Evolutionary conservation across 352 stramenopile genomes (phyloP), one percentile per base, ranked within the genome.

Genomic region (Phytopythium sindhum): DNA sequence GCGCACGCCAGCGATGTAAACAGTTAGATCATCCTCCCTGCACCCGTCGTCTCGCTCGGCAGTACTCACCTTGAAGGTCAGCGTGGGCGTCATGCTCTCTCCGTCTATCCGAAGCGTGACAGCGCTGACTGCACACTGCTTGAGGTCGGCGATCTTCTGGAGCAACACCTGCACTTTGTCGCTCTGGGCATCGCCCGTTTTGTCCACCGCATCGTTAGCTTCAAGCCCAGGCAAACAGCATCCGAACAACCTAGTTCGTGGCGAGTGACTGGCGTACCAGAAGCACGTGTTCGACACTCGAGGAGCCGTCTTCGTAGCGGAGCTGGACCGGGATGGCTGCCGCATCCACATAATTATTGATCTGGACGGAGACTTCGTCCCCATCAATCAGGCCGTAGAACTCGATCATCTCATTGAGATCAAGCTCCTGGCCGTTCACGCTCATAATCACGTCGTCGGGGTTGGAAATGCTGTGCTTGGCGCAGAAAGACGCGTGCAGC

Each of bases 341-440:
- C 12, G 73, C 45, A 24, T 75, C 68, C 5, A 79, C 75, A 5
- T 44, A 67, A 33, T 77, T 82, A 21, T 65, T 65, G 26, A 90
- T 65, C 66, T 70, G 68, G 8, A 92, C 84, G 0, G 63, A 74
- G 53, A 92, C 83, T n/a, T 88, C 84, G 44, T 92, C 84, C 31
- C 75, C 64, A 39, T 90, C 74, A 0, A 80, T 70, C 31, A 92
- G 66, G 4, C 73, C 74, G 58, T 88, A 85, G 54, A 54, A 72
- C 44, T 79, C 77, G 10, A 92, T 68, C 0, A 57, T 76, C 59
- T 89, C 68, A 33, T 62, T 61, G 14, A 92, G 54, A 2, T 61
- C 60, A 50, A 92, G 57, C 7, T 65, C 71, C 24, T 75, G 72
- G 26, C 72, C 80, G 59, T 76, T 65, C 9, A 82, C 68, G 28